These are phyloP conservation scores for Xylaria cubensis DNA, from an alignment of 495 filamentous ascomycete genomes.

Conservation along the genomic window DNA sequence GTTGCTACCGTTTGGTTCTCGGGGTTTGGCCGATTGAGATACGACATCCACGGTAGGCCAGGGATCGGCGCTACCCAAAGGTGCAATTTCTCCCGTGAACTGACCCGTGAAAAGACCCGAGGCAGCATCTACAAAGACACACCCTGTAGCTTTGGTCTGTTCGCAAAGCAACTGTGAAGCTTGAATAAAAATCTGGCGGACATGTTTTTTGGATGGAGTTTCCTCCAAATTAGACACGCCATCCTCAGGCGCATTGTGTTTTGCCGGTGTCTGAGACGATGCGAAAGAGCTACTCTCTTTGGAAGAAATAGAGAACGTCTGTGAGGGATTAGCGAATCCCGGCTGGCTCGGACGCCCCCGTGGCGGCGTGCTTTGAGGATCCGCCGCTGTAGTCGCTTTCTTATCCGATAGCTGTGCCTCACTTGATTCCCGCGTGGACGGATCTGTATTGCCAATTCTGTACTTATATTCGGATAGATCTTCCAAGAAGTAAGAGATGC, in stretches of 20 bases:
- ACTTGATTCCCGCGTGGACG: neutral
- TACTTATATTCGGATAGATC: slow-evolving; percentile 38
- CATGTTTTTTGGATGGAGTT: slow-evolving; percentile 21
- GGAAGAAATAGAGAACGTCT: too few relatives aligned
- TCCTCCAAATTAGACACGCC: neutral
- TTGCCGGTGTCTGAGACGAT: neutral
- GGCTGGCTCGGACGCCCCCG: neutral
- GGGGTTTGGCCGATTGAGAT: neutral
- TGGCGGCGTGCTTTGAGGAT: neutral
- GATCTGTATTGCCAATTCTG: slow-evolving; percentile 29
- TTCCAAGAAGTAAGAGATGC: slow-evolving; percentile 36
- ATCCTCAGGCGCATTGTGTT: neutral
- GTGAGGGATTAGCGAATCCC: too few relatives aligned
- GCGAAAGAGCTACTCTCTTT: neutral
- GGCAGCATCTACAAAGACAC: slow-evolving; percentile 32
- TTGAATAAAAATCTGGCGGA: slow-evolving; percentile 32
- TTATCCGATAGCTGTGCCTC: neutral
- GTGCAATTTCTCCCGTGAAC: neutral
- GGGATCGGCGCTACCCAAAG: neutral
- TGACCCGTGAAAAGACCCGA: slow-evolving; percentile 28
- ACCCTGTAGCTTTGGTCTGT: slow-evolving; percentile 33
- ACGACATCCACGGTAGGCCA: neutral
- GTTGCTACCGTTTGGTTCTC: neutral
- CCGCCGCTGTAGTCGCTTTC: neutral
- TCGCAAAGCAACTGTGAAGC: slow-evolving; percentile 35